Conservation (phyloP, 345 rosid species). For the Citrus cavaleriei region DNA sequence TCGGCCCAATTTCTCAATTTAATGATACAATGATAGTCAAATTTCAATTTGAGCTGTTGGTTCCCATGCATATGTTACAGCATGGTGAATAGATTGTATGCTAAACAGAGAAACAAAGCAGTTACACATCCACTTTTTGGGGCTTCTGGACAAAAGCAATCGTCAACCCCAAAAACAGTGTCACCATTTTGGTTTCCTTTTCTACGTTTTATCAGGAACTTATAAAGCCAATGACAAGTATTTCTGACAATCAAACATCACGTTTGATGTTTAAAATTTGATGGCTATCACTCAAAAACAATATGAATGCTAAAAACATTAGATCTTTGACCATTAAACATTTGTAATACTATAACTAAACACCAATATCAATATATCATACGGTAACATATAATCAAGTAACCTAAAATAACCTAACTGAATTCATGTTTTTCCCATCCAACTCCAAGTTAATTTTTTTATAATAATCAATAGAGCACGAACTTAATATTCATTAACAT, state of each 20-base stretch:
- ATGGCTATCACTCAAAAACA: background rate
- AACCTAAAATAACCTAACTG: background rate
- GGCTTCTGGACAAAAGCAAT: background rate
- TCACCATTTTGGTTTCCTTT: background rate
- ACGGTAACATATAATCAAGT: background rate
- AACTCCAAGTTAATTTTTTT: background rate
- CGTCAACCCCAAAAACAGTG: background rate
- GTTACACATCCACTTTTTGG: background rate
- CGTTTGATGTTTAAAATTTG: background rate
- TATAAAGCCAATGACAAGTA: background rate
- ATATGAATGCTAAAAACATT: background rate
- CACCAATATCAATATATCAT: background rate
- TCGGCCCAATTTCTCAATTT: background rate
- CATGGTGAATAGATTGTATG: background rate
- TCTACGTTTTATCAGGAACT: background rate
- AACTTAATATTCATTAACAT: background rate
- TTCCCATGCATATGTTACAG: background rate
- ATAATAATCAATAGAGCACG: background rate
- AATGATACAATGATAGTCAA: background rate
- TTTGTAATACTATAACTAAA: background rate
- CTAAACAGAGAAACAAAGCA: background rate
- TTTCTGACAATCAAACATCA: background rate
- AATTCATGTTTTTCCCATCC: background rate
- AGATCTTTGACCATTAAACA: background rate
- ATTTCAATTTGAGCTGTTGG: background rate